Evolutionary conservation across 2,329 filamentous ascomycete species (phyloP).

Genomic region (Simplicillium aogashimaense): DNA sequence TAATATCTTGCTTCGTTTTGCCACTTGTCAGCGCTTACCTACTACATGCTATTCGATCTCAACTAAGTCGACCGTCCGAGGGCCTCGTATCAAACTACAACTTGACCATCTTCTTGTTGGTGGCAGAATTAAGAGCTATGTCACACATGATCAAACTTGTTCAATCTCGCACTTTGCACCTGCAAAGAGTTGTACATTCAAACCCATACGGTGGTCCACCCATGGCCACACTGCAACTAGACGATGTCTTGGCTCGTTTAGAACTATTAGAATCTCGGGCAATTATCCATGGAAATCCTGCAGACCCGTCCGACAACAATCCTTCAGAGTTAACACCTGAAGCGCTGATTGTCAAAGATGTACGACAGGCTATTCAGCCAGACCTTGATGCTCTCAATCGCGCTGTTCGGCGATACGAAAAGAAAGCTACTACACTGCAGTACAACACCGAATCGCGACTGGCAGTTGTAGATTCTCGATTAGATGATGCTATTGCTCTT

Average conservation of each 20-base stretch:
- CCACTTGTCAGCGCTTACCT: slow-evolving; percentile 75
- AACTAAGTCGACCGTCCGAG: slow-evolving; percentile 75
- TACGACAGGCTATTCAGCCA: slow-evolving; percentile 59
- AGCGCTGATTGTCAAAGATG: slow-evolving; percentile 40
- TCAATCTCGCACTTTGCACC: slow-evolving; percentile 66
- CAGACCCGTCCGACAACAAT: slow-evolving; percentile 20
- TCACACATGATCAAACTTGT: slow-evolving; percentile 75
- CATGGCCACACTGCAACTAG: slow-evolving; percentile 30
- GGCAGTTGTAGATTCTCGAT: slow-evolving; percentile 56
- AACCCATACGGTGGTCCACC: slow-evolving; percentile 30
- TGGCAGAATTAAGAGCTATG: slow-evolving; percentile 74
- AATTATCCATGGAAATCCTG: slow-evolving; percentile 1
- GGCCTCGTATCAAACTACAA: slow-evolving; percentile 89
- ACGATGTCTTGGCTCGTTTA: slow-evolving; percentile 54
- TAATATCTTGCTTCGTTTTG: slow-evolving; percentile 69
- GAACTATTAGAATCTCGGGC: slow-evolving; percentile 52
- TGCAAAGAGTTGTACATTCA: slow-evolving; percentile 62
- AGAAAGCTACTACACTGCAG: slow-evolving; percentile 66
- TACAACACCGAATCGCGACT: slow-evolving; percentile 70
- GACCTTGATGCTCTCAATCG: slow-evolving; percentile 84
- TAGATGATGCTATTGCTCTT: slow-evolving; percentile 72
- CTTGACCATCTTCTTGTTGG: slow-evolving; percentile 79
- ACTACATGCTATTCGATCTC: slow-evolving; percentile 69
- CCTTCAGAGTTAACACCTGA: slow-evolving; percentile 27
- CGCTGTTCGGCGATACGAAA: slow-evolving; percentile 85